Evolutionary conservation across 768 basidiomycete genomes (phyloP).

Genomic region (Suillus discolor): DNA sequence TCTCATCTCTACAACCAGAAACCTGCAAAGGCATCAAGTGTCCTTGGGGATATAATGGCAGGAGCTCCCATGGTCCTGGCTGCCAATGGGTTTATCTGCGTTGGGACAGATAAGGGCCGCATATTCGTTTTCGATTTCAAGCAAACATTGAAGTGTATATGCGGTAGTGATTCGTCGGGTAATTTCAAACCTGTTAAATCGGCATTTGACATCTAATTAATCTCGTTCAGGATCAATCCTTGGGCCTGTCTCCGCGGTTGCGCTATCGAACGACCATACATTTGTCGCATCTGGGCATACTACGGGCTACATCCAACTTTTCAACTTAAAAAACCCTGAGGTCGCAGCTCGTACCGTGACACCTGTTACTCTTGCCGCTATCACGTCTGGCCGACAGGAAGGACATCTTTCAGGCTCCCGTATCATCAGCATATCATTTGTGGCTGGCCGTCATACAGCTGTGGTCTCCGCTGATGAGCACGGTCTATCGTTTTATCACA

Average conservation of each 20-base stretch:
- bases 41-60: constrained; percentile 58
- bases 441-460: constrained; percentile 91
- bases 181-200: constrained; percentile 19
- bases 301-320: constrained; percentile 84
- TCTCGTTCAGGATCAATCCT: constrained; percentile 51
- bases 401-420: constrained; percentile 81
- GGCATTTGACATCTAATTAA: constrained; percentile 22
- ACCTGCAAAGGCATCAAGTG: constrained; percentile 59
- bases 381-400: constrained; percentile 79
- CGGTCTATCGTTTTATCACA: constrained; percentile 95
- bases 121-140: constrained; percentile 88
- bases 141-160: constrained; percentile 79
- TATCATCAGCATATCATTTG: constrained; percentile 82
- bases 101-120: constrained; percentile 82
- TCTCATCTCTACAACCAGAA: constrained; percentile 55
- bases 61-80: constrained; percentile 81
- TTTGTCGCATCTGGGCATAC: constrained; percentile 89
- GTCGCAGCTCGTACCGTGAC: constrained; percentile 68
- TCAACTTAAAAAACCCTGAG: constrained; percentile 72
- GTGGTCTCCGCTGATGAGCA: constrained; percentile 88
- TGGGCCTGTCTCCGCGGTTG: constrained; percentile 85
- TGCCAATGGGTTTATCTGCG: constrained; percentile 85
- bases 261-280: constrained; percentile 92
- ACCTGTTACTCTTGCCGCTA: constrained; percentile 67
- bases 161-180: constrained; percentile 74